A percentile compares a stretch with the other conserved stretches of the same genome.
phyloP scores from a whole-genome alignment of 306 rosid genomes.

The Cajanus cajan region DNA sequence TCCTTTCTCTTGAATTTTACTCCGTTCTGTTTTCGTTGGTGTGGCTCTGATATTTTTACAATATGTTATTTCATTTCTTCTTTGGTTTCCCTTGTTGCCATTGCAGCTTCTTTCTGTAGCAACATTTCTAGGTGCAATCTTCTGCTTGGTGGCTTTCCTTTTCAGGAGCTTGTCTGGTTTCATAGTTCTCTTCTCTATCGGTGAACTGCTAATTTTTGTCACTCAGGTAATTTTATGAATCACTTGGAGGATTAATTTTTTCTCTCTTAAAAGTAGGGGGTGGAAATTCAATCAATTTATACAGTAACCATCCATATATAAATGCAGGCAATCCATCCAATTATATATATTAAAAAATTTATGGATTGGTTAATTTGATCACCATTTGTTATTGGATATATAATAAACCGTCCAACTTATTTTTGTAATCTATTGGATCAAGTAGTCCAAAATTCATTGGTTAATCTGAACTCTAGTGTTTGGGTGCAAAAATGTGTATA shows the following conservation, averaged over 20 bases:
- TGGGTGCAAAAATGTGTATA: background rate
- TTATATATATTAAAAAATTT: background rate
- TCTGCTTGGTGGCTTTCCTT: slow-evolving; percentile 82
- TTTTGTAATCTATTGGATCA: background rate
- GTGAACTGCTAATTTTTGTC: slow-evolving; percentile 85
- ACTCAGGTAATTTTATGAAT: slow-evolving; percentile 62
- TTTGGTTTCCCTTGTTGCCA: slow-evolving; percentile 29
- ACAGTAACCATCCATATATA: background rate
- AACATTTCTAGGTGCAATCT: slow-evolving; percentile 78
- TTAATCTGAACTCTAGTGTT: background rate
- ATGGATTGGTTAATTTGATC: background rate
- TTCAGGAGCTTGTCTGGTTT: slow-evolving; percentile 61
- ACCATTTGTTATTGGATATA: background rate
- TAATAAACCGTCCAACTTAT: background rate
- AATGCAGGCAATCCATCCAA: background rate
- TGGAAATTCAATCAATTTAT: background rate
- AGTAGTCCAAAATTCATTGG: background rate
- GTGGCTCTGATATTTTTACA: slow-evolving; percentile 7
- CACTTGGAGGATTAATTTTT: slow-evolving; percentile 2
- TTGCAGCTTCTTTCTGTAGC: slow-evolving; percentile 85
- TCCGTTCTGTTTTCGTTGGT: background rate
- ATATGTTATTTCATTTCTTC: slow-evolving; percentile 18
- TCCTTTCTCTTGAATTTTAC: slow-evolving; percentile 23
- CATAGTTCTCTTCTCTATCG: slow-evolving; percentile 64
- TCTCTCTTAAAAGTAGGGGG: background rate